Evolutionary conservation across 805 yeast species (phyloP), one percentile per base, ranked within the genome.

Genomic region (Metschnikowia arizonensis): DNA sequence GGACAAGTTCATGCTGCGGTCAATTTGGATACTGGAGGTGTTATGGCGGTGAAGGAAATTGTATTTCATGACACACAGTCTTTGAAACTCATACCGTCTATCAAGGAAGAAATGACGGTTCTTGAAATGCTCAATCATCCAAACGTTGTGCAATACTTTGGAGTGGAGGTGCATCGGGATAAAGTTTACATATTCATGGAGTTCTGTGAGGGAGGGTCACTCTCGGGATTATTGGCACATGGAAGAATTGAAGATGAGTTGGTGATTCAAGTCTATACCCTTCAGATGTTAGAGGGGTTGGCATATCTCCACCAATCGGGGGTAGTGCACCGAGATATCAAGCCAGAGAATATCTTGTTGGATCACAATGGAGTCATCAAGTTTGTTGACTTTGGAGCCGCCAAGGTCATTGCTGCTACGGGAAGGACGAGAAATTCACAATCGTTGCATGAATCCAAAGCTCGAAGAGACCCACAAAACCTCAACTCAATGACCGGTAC

Each of bases 371-470:
- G 97, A 17, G 88, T 90, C 12, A 85, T 91, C 59, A 93, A 93
- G 64, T 89, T 86, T 69, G 97, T 91, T 44, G 99, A 93, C 66
- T 93, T 93, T 63, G 99, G 99, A 29, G 97, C 98, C 3, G 97
- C 98, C 11, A 89, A 89, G 64, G 95, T 90, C 9, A 79, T 82
- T 50, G 87, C 87, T 1, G 79, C 79, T 42, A 78, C 82, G 5
- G 82, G 79, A 14, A 60, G 66, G 29, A 74, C 77, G 0, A 56
- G 72, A 44, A 63, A 48, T 31, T 29, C 46, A 7, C 29, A 47
- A 21, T 45, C 47, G 8, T n/a, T 10, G 10, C 21, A 39, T 5
- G 34, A 21, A 15, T 37, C 49, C 15, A 42, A 15, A 21, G 29
- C 42, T 2, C 53, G 48, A 14, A 48, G 18, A 33, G 25, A 49